phyloP scores from a whole-genome alignment of 2,329 filamentous ascomycete genomes.

The Pestalotiopsis fici region DNA sequence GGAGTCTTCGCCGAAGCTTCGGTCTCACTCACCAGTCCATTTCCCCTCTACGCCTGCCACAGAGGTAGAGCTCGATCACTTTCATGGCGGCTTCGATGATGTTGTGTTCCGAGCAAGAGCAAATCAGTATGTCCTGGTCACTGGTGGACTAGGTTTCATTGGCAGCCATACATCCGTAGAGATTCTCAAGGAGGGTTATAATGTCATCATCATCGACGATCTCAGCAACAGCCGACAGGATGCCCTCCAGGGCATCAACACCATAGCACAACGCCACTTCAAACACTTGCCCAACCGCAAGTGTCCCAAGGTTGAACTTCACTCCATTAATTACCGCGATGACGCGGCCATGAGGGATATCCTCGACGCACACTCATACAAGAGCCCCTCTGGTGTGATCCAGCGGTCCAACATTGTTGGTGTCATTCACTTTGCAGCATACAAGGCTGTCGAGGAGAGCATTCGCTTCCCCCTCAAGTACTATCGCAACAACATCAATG shows the following conservation, averaged over 20 bases:
- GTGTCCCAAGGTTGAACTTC: background rate
- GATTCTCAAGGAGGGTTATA: slow-evolving; percentile 53
- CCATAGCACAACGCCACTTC: background rate
- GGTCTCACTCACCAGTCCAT: background rate
- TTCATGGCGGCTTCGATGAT: background rate
- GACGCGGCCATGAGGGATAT: slow-evolving; percentile 30
- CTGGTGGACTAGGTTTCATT: slow-evolving; percentile 56
- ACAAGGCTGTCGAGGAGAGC: slow-evolving; percentile 67
- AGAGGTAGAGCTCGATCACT: background rate
- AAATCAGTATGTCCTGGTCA: slow-evolving; percentile 39
- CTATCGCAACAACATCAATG: slow-evolving; percentile 64
- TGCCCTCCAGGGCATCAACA: background rate
- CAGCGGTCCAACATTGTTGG: slow-evolving; percentile 47
- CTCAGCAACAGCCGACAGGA: slow-evolving; percentile 36
- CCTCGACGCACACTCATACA: slow-evolving; percentile 18
- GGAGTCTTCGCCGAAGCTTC: background rate
- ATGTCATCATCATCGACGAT: slow-evolving; percentile 50
- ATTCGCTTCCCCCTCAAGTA: slow-evolving; percentile 62
- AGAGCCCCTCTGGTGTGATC: slow-evolving; percentile 20
- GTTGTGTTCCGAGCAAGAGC: background rate
- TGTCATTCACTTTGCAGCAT: slow-evolving; percentile 71
- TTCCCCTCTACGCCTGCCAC: background rate
- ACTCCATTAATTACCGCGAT: slow-evolving; percentile 18
- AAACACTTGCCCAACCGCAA: background rate
- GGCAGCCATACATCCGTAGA: slow-evolving; percentile 57